Evolutionary conservation across 805 yeast species (phyloP), one percentile per base, ranked within the genome.

Genomic region (Yarrowia divulgata): DNA sequence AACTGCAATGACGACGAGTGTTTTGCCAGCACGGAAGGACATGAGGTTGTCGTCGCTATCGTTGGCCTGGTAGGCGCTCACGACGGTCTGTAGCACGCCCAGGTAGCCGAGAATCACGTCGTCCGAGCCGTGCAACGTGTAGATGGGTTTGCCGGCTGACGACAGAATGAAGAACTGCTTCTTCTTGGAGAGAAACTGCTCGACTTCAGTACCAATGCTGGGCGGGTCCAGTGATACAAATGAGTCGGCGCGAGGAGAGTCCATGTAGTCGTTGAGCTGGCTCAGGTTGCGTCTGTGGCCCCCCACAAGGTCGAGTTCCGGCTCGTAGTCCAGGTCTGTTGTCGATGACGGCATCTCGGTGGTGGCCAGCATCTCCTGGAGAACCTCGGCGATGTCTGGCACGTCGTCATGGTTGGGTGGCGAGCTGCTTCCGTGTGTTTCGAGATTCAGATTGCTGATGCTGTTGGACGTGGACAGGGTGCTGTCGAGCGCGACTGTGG

Each of bases 91-190:
- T 2, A 93, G 84, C 1, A 93, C 81, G 0, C 97, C 97, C 80
- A 89, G 86, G 73, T 89, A 89, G 0, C 91, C 89, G 54, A 90
- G 79, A 1, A 89, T 81, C 16, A 87, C 77, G 45, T 87, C 88
- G 67, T 90, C 93, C 1, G 86, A 80, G 1, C 95, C 96, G 75
- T 88, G 86, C 82, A 88, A 81, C 1, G 96, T 86, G 77, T 89
- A 93, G 7, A 93, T 88, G 1, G 97, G 97, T 76, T 93, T 93
- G 0, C 97, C 97, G 0, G 97, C 97, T 1, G 88, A 80, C 0
- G 97, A 90, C 10, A 93, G 80, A 3, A 93, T 85, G 73, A 91
- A 89, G 74, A 89, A 90, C 70, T 92, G 96, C 76, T 91, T 92
- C 55, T 78, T 78, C 35, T 77, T 76, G 3, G 72, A 55, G 46